Evolutionary conservation across 1,284 basidiomycete species (phyloP), one percentile per base, ranked within the genome.

Genomic region (Ustilago shanxiensis): DNA sequence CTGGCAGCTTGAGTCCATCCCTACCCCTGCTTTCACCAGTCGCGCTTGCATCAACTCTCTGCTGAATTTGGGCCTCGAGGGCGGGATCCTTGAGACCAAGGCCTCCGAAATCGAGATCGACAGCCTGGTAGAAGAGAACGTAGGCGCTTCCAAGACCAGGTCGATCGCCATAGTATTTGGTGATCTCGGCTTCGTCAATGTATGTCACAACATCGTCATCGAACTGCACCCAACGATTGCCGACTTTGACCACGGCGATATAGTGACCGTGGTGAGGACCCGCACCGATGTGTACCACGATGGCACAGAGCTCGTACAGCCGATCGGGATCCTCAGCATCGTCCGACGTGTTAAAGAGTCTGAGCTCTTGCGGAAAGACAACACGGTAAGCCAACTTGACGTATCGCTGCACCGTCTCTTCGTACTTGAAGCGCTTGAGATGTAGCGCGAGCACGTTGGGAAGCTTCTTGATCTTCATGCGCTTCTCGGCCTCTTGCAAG

Each of bases 181-280:
- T 89, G 60, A 99, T 95, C 77, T 98, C 95, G 53, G 88, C 88
- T 86, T 98, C 95, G 76, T 93, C 91, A 83, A 99, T 93, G 8
- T 92, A 88, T 51, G 92, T 92, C 59, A 98, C 94, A 60, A 90
- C 92, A 80, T 97, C 94, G 86, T 99, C 97, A 87, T 99, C 97
- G 83, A 98, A 99, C 58, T 97, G 89, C 63, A 95, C 89, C 96
- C 96, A 99, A 37, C 90, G 88, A 35, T 79, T 64, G 24, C 92
- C 92, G 1, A 94, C 93, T 85, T 93, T 94, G 86, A 98, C 92
- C 79, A 98, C 92, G 70, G 95, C 93, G 73, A 99, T 92, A 86
- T 99, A 99, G 88, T 99, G 96, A 0, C 96, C 96, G 83, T 98
- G 96, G 83, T 97, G 92, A 20, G 95, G 94, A 1, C 95, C 95